Evolutionary conservation across 768 basidiomycete genomes (phyloP), one percentile per base, ranked within the genome.

Genomic region (Tricholoma sp.): DNA sequence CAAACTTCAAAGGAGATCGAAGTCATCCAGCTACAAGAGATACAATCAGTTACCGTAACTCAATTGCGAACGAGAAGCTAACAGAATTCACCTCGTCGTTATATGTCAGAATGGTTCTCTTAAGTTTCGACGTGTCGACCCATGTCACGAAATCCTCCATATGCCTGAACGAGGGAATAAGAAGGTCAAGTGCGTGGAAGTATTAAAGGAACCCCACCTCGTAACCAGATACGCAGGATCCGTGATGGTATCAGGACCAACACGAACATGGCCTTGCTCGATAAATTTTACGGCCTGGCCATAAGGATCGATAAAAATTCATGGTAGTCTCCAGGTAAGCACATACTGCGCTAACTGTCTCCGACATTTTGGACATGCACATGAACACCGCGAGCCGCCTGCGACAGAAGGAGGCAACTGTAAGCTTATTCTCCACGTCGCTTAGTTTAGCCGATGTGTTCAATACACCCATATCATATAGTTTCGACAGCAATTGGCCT

Each of bases 111-210:
- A 98, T 85, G 0, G 92, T 94, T 54, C 96, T 81, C 84, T 96
- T 98, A 68, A 98, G 82, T 70, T 96, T 96, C 62, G 92, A 95
- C 24, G 93, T 93, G 68, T 98, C 95, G 18, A 98, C 95, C 97
- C 97, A 99, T 34, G 97, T 99, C 45, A 98, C 93, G 72, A 95
- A 99, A 79, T 99, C 97, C 67, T 98, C 94, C 94, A 97, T 95
- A 62, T 94, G 90, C 64, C 96, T 91, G 59, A 50, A 52, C 24
- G 24, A 51, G 44, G 12, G 32, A 37, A 57, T 31, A 49, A 47
- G 56, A 56, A 47, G 56, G 55, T 36, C 51, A 24, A 50, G 4
- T 18, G 5, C 37, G 31, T 44, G 13, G 28, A 49, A 24, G 52
- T 15, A 37, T 2, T n/a, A 47, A 8, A 11, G 20, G 49, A 36